Percentiles rank a stretch among this genome's conserved stretches.
Conservation (phyloP, 495 filamentous ascomycete species). For the Achaetomiella virescens region DNA sequence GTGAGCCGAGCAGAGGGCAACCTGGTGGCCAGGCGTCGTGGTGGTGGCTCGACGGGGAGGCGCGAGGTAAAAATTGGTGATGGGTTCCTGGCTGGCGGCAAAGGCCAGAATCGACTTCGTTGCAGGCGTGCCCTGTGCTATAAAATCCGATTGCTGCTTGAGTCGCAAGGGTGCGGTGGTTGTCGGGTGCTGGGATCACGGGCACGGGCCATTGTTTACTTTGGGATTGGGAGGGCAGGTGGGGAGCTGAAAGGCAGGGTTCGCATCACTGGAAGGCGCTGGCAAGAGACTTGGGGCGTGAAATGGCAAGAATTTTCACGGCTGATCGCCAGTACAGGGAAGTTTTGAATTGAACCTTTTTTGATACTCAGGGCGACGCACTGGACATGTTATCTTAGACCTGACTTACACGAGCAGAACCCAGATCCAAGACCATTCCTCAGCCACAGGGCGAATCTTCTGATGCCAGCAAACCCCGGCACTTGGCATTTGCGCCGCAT, state of each 20-base stretch:
- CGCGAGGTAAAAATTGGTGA: background rate
- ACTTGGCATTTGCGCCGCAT: background rate
- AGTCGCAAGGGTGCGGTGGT: too few species aligned
- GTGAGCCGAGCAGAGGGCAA: background rate
- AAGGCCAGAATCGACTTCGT: background rate
- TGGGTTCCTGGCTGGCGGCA: constrained; percentile 4
- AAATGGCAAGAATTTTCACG: background rate
- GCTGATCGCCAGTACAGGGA: too few species aligned
- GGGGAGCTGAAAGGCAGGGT: constrained; percentile 5
- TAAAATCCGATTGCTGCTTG: constrained; percentile 15
- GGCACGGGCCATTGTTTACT: constrained; percentile 35
- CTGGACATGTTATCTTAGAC: too few species aligned
- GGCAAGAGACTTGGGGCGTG: background rate
- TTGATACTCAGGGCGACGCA: too few species aligned
- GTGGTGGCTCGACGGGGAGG: background rate
- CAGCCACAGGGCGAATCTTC: too few species aligned
- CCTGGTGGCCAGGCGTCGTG: background rate
- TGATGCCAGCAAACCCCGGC: background rate
- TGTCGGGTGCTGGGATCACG: constrained; percentile 23
- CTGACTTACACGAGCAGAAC: too few species aligned
- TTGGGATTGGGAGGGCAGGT: constrained; percentile 1
- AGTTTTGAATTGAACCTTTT: too few species aligned
- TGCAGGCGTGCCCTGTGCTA: constrained; percentile 5
- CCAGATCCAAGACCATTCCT: too few species aligned
- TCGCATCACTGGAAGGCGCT: background rate